Base-by-base conservation (phyloP, 495 filamentous ascomycete genomes). In the Tuber calosporum region DNA sequence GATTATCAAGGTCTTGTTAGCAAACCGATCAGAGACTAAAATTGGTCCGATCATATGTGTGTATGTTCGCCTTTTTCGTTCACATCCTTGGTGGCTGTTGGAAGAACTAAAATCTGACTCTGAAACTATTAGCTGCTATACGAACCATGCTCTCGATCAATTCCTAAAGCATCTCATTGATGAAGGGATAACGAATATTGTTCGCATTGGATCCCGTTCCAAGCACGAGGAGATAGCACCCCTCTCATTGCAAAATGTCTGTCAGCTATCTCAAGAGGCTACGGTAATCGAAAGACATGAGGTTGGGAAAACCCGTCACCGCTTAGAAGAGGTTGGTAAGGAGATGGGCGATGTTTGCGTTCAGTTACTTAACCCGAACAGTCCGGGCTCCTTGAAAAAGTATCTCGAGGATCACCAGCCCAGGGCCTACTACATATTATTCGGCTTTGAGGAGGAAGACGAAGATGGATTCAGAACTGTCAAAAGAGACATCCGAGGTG, bases 71-170 rank as follows among this genome's bases (percentile, higher is more conserved):
- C 22, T 53, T 38, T 26, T 67, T 39, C n/a, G 9, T 37, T 19
- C 37, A 62, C 66, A 13, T 36, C 34, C 42, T 85, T 81, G 76
- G 85, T 85, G 30, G 38, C 53, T 34, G 70, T 22, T 45, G 41
- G 62, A 66, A 34, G 41, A 8, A 26, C 48, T 70, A 20, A 73
- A 22, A 37, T 30, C 38, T 69, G 42, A 38, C 58, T 11, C 30
- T 38, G 13, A 40, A 34, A 20, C 5, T 15, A 40, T 30, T 19
- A 79, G 77, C 7, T 89, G 87, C 75, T 91, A 91, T 77, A 93
- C 91, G 5, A 93, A 92, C 72, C 89, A 92, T 79, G 90, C 90
- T 0, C 82, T 92, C 0, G 92, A 94, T 79, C 91, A 93, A 74
- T 82, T 92, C 3, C 80, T 93, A 4, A 88, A 93, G 73, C 86